Percentiles rank a stretch among this genome's conserved stretches.
phyloP scores from a whole-genome alignment of 225 moss, liverwort and hornwort genomes.

The Sphagnum contortum region DNA sequence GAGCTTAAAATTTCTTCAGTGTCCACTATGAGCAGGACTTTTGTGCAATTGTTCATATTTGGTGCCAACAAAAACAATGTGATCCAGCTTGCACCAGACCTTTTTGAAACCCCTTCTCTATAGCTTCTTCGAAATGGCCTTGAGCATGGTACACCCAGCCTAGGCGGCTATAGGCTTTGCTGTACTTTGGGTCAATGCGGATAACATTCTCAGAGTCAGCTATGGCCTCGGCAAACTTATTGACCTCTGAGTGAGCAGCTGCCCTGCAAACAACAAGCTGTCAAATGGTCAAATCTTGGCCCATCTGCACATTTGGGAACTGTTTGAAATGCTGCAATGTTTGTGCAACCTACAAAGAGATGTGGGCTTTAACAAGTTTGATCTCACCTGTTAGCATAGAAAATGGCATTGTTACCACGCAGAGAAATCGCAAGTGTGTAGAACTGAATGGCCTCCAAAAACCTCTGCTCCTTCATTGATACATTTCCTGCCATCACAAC shows the following conservation, averaged over 20 bases:
- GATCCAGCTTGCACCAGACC: constrained; percentile 8
- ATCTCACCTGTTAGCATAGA: constrained; percentile 39
- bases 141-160: constrained; percentile 49
- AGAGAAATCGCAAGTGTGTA: constrained; percentile 50
- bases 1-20: too few relatives aligned
- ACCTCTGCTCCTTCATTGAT: constrained; percentile 30
- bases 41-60: too few relatives aligned
- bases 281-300: not conserved
- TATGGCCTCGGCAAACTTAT: constrained; percentile 43
- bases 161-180: constrained; percentile 57
- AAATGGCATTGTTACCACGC: constrained; percentile 44
- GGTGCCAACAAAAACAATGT: not conserved
- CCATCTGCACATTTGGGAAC: not conserved
- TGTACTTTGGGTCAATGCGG: constrained; percentile 39
- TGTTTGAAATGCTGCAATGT: not conserved
- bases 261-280: constrained; percentile 23
- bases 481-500: constrained; percentile 22
- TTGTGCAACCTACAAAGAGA: too few relatives aligned
- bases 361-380: not conserved
- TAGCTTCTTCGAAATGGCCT: constrained; percentile 41
- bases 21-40: not conserved
- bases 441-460: constrained; percentile 43
- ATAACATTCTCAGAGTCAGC: constrained; percentile 54
- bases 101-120: constrained; percentile 48
- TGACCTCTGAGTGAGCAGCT: constrained; percentile 51